Evolutionary conservation across 768 basidiomycete species (phyloP).

Genomic region (Strobilomyces dryophilus): DNA sequence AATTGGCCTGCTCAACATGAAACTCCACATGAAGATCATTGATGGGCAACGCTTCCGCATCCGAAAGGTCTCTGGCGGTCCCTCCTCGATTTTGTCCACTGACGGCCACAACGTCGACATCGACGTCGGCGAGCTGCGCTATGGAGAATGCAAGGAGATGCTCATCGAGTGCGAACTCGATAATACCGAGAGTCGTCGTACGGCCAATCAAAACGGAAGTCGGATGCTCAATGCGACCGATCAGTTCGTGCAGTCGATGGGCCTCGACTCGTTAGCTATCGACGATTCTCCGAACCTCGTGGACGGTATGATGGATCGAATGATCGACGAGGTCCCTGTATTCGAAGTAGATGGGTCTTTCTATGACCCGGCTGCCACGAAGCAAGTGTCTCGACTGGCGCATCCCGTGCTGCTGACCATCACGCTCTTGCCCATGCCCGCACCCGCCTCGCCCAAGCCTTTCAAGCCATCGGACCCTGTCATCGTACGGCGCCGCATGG

Average conservation of each 20-base stretch:
- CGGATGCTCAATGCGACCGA: constrained; percentile 75
- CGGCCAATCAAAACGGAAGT: constrained; percentile 8
- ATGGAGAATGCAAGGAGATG: constrained; percentile 98
- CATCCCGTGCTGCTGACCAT: constrained; percentile 94
- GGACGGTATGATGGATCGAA: constrained; percentile 91
- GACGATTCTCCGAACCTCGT: constrained; percentile 69
- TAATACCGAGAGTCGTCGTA: constrained; percentile 49
- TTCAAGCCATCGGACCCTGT: constrained; percentile 69
- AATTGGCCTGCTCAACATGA: constrained; percentile 89
- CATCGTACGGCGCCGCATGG: constrained; percentile 93
- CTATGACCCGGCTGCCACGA: constrained; percentile 83
- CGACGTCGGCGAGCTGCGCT: constrained; percentile 89
- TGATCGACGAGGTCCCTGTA: constrained; percentile 97
- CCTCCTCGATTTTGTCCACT: constrained; percentile 79
- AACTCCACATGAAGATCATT: constrained; percentile 90
- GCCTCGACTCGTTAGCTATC: constrained; percentile 68
- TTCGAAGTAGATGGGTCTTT: constrained; percentile 95
- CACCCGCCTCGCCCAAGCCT: constrained; percentile 29
- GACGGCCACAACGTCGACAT: constrained; percentile 95
- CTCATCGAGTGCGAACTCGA: constrained; percentile 89
- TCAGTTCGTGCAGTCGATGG: constrained; percentile 83
- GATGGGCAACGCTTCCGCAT: constrained; percentile 90
- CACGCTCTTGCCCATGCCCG: constrained; percentile 67
- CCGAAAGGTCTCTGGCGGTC: constrained; percentile 90
- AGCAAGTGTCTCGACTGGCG: constrained; percentile 83